Conservation (phyloP, 2,329 filamentous ascomycete species). For the Penicillium brasilianum region DNA sequence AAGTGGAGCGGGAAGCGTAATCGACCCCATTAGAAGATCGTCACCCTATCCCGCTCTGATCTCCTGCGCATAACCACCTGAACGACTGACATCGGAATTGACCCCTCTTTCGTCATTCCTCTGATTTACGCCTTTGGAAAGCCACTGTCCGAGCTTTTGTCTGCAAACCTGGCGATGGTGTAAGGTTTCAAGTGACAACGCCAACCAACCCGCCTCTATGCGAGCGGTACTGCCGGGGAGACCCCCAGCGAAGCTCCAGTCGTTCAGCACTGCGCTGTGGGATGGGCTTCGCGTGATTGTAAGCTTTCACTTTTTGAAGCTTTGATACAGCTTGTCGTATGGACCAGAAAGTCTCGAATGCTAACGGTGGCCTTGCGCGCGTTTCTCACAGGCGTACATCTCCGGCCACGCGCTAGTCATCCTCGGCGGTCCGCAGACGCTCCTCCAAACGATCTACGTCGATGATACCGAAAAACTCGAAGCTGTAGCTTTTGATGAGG, state of each 20-base stretch:
- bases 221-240: slow-evolving; percentile 79
- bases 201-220: slow-evolving; percentile 61
- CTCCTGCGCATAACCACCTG: slow-evolving; percentile 18
- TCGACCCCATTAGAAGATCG: slow-evolving; percentile 12
- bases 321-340: background rate
- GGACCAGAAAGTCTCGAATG: slow-evolving; percentile 10
- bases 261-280: slow-evolving; percentile 75
- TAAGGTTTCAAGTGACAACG: slow-evolving; percentile 36
- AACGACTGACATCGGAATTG: slow-evolving; percentile 12
- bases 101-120: background rate
- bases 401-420: slow-evolving; percentile 87
- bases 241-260: slow-evolving; percentile 77
- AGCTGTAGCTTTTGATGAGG: slow-evolving; percentile 79
- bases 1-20: slow-evolving; percentile 27
- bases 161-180: slow-evolving; percentile 39
- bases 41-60: slow-evolving; percentile 19
- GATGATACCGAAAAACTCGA: slow-evolving; percentile 72
- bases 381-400: slow-evolving; percentile 72
- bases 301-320: slow-evolving; percentile 38
- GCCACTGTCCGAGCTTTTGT: background rate
- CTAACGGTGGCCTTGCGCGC: slow-evolving; percentile 20
- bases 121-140: background rate
- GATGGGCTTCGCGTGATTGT: slow-evolving; percentile 74
- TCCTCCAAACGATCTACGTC: slow-evolving; percentile 90
- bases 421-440: slow-evolving; percentile 71